A percentile compares a stretch with the other conserved stretches of the same genome.
These are phyloP conservation scores for Ophiostoma populinum DNA, from an alignment of 2,329 filamentous ascomycete genomes.

Conservation along the genomic window DNA sequence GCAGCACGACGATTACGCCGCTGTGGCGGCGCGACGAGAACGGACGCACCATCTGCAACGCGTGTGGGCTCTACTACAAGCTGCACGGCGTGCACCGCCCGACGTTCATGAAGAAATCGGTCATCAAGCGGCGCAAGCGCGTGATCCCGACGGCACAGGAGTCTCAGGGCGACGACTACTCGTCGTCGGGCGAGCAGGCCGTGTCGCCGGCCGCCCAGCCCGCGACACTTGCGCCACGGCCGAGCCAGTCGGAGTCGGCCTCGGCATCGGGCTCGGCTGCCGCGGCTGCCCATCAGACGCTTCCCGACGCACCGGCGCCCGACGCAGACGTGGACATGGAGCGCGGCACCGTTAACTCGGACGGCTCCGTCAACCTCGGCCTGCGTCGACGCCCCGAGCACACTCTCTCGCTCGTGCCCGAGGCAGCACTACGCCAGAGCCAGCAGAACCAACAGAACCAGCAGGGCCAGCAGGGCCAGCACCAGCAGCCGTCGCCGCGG, in stretches of 20 bases:
- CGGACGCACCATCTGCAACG: slow-evolving; percentile 95
- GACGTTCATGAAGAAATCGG: slow-evolving; percentile 96
- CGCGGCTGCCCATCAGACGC: background rate
- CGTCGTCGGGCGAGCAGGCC: slow-evolving; percentile 25
- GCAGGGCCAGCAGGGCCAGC: too few species aligned
- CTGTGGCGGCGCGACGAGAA: slow-evolving; percentile 88
- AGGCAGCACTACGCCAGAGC: slow-evolving; percentile 25
- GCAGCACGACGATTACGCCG: slow-evolving; percentile 88
- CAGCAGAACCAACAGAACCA: slow-evolving; percentile 16
- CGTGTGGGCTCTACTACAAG: slow-evolving; percentile 93
- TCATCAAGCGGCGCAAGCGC: slow-evolving; percentile 89
- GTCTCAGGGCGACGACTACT: slow-evolving; percentile 23
- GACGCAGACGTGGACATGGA: slow-evolving; percentile 17
- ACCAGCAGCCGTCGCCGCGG: slow-evolving; percentile 21
- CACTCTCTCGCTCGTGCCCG: slow-evolving; percentile 29
- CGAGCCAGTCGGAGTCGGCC: too few species aligned
- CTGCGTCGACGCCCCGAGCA: slow-evolving; percentile 31
- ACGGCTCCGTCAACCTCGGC: slow-evolving; percentile 48
- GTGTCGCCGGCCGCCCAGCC: slow-evolving; percentile 28
- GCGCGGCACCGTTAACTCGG: slow-evolving; percentile 41
- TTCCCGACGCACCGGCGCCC: background rate
- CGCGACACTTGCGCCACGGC: too few species aligned
- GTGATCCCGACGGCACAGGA: slow-evolving; percentile 62
- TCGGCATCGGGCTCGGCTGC: slow-evolving; percentile 20
- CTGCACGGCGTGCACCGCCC: slow-evolving; percentile 85